Conservation (phyloP, 495 filamentous ascomycete genomes). For the Trichoderma asperelloides region DNA sequence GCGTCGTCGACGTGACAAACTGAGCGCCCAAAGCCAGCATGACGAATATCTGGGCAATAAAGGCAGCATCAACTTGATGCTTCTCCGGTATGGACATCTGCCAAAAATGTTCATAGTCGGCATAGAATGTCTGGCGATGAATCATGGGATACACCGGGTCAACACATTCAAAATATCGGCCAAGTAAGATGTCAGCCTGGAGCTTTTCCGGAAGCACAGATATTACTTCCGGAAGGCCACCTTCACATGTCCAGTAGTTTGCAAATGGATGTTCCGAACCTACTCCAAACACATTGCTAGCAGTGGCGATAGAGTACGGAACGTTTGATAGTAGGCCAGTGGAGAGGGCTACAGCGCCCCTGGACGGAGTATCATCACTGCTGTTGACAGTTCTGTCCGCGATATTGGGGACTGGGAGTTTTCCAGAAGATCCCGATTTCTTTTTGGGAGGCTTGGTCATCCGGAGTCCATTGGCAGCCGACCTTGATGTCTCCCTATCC, state of each 20-base stretch:
- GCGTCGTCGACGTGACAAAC: conserved; percentile 51
- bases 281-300: conserved; percentile 61
- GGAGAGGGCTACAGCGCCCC: conserved; percentile 38
- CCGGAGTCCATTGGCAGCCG: conserved; percentile 40
- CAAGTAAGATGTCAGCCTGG: conserved; percentile 61
- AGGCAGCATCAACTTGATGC: conserved; percentile 43
- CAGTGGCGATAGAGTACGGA: conserved; percentile 51
- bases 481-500: conserved; percentile 38
- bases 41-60: conserved; percentile 56
- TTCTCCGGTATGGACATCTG: conserved; percentile 40
- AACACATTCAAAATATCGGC: conserved; percentile 63
- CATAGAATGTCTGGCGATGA: conserved; percentile 54
- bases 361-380: conserved; percentile 24
- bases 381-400: conserved; percentile 35
- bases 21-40: conserved; percentile 67
- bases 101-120: conserved; percentile 67
- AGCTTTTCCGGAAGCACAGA: conserved; percentile 59
- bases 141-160: conserved; percentile 70
- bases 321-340: conserved; percentile 58
- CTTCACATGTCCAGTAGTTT: conserved; percentile 71
- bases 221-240: conserved; percentile 61
- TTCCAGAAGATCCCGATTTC: conserved; percentile 22
- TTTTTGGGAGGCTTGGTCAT: conserved; percentile 52
- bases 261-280: conserved; percentile 58
- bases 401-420: conserved; percentile 34